phyloP scores from a whole-genome alignment of 345 rosid genomes.

The Eucalyptus marginata region DNA sequence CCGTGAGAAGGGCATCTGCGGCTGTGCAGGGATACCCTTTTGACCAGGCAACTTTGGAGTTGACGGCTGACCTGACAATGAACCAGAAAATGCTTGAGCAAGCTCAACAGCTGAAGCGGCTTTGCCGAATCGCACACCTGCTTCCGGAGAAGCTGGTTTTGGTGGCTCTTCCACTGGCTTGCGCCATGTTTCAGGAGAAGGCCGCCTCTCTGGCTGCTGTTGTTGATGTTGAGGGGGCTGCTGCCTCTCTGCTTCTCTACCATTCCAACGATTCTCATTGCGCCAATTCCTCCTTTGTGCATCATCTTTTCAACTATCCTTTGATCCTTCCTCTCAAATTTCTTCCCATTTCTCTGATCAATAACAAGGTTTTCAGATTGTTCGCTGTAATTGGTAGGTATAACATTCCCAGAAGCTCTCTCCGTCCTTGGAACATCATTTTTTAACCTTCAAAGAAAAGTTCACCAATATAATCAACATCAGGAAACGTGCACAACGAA shows the following conservation, averaged over 20 bases:
- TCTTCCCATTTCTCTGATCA: conserved; percentile 36
- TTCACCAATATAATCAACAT: not conserved
- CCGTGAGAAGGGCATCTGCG: conserved; percentile 61
- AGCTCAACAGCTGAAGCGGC: conserved; percentile 71
- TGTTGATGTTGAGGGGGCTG: conserved; percentile 12
- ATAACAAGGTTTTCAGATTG: conserved; percentile 18
- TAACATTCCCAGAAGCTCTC: conserved; percentile 26
- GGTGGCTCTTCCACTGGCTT: conserved; percentile 37
- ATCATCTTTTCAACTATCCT: conserved; percentile 35
- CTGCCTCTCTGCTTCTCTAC: conserved; percentile 25
- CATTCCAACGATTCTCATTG: conserved; percentile 35
- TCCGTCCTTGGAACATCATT: conserved; percentile 22
- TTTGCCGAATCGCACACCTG: conserved; percentile 45
- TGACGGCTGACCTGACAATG: conserved; percentile 36
- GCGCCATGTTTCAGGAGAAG: conserved; percentile 85
- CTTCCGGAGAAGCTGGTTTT: conserved; percentile 43
- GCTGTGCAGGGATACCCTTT: conserved; percentile 21
- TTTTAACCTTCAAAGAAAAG: conserved; percentile 25
- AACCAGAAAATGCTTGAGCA: conserved; percentile 61
- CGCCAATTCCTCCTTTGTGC: conserved; percentile 50
- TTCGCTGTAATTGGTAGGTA: conserved; percentile 12
- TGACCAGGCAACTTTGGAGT: conserved; percentile 18
- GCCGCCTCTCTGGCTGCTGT: conserved; percentile 38
- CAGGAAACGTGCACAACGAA: not conserved
- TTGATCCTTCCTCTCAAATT: conserved; percentile 43